Conservation (phyloP, 352 stramenopile genomes). For the Pythium utonaiense region DNA sequence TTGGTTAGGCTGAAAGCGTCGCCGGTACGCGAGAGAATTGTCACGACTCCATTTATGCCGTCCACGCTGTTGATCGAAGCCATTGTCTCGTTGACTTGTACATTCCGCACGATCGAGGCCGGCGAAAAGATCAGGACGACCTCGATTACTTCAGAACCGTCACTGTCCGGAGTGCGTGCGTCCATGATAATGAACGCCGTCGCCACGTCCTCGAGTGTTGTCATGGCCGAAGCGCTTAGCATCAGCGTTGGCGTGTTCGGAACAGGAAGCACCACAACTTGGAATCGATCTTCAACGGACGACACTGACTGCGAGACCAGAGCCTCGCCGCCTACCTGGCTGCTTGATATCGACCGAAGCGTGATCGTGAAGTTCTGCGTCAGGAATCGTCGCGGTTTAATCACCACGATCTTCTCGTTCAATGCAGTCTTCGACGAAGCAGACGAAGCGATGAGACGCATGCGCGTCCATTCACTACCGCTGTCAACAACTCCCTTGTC, state of each 20-base stretch:
- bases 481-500: background rate
- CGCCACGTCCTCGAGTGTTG: conserved; percentile 32
- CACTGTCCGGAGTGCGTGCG: conserved; percentile 35
- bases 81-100: conserved; percentile 30
- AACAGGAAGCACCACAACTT: conserved; percentile 31
- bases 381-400: conserved; percentile 34
- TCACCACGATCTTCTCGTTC: conserved; percentile 23
- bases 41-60: conserved; percentile 11
- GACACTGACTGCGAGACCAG: conserved; percentile 28
- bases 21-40: conserved; percentile 21
- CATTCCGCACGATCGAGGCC: conserved; percentile 23
- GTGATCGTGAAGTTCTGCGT: conserved; percentile 38
- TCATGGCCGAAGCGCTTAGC: conserved; percentile 29
- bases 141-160: conserved; percentile 52
- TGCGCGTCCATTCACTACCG: background rate
- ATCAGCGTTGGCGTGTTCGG: conserved; percentile 34
- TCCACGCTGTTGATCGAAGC: conserved; percentile 1
- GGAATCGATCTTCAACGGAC: conserved; percentile 26
- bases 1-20: conserved; percentile 15
- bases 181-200: conserved; percentile 32
- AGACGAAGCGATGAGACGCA: background rate
- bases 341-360: conserved; percentile 28
- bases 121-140: conserved; percentile 32
- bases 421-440: conserved; percentile 8
- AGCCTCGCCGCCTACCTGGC: conserved; percentile 8